Evolutionary conservation across 352 stramenopile genomes (phyloP), one percentile per base, ranked within the genome.

Genomic region (Phytophthora kernoviae): DNA sequence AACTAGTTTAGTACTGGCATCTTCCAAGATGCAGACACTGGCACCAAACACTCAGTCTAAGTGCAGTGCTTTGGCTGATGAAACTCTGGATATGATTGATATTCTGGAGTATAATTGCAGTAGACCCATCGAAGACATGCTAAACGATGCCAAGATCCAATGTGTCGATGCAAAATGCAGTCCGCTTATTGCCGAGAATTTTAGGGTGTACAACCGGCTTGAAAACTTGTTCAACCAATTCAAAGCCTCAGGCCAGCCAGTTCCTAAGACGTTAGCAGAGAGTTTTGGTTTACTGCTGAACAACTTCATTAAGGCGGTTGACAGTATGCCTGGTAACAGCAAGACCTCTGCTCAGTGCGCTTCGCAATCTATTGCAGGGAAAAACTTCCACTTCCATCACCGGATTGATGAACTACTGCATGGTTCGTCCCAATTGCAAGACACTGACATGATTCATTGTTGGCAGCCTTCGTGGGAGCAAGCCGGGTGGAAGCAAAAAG

Each of bases 401-500:
- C 48, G 49, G 12, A 55, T 70, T 42, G 62, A 70, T 15, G 36
- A 65, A 20, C 47, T 70, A 9, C 34, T 65, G 2, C 62, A 54
- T 4, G 42, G 10, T 8, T 70, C 24, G 18, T 24, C 62, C 21
- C 62, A 55, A 47, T 33, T 70, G 4, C 45, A 56, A 49, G 49
- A 41, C 30, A 18, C 24, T 18, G 37, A 49, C 36, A 42, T 12
- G n/a, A 49, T 70, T 37, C 62, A 70, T 32, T 48, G 20, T 15
- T 70, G 62, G 62, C 62, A 70, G 18, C 62, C 62, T 62, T 65
- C 62, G 26, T 70, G 62, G 62, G 43, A 70, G 46, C 52, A 70
- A 48, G 62, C 55, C 17, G 48, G 62, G 12, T 21, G 30, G 10
- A 32, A 56, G 15, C 48, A 70, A n/a, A 44, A 50, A 42, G 47